These are phyloP conservation scores for Phytophthora podocarpi DNA, from an alignment of 352 stramenopile species.

Conservation along the genomic window DNA sequence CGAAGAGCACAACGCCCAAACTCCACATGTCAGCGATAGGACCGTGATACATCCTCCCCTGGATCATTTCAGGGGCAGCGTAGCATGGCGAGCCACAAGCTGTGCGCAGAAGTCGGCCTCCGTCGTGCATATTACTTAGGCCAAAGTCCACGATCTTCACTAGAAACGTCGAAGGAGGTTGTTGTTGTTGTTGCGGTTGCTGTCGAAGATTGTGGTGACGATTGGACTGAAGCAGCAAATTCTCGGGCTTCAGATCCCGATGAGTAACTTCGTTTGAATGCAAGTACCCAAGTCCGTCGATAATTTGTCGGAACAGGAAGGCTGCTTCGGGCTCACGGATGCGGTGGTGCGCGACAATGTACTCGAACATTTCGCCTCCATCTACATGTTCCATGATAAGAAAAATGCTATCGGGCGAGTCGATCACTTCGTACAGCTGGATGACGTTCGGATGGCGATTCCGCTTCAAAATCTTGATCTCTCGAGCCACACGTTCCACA, in stretches of 20 bases:
- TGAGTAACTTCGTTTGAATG: constrained; percentile 91
- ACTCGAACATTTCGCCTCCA: constrained; percentile 94
- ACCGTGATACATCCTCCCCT: constrained; percentile 82
- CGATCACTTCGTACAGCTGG: constrained; percentile 68
- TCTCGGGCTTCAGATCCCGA: constrained; percentile 92
- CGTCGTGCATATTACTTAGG: constrained; percentile 91
- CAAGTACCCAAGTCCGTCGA: constrained; percentile 92
- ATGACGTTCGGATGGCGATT: constrained; percentile 91
- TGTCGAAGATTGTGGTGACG: constrained; percentile 13
- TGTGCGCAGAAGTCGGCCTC: constrained; percentile 76
- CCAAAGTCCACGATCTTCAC: constrained; percentile 94
- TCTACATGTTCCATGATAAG: constrained; percentile 94
- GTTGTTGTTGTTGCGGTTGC: constrained; percentile 27
- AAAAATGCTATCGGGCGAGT: constrained; percentile 84
- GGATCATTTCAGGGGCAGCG: constrained; percentile 93
- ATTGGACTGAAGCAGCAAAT: constrained; percentile 85
- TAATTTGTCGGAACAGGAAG: constrained; percentile 90
- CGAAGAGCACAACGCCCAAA: constrained; percentile 93
- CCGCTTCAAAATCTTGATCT: constrained; percentile 95
- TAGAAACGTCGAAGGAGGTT: constrained; percentile 14
- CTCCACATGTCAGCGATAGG: constrained; percentile 92
- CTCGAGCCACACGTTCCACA: constrained; percentile 88
- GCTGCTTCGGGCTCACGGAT: constrained; percentile 69
- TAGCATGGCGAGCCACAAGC: constrained; percentile 94
- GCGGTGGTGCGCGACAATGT: constrained; percentile 90